Evolutionary conservation across 768 basidiomycete species (phyloP), one percentile per base, ranked within the genome.

Genomic region (Lactarius psammicola): DNA sequence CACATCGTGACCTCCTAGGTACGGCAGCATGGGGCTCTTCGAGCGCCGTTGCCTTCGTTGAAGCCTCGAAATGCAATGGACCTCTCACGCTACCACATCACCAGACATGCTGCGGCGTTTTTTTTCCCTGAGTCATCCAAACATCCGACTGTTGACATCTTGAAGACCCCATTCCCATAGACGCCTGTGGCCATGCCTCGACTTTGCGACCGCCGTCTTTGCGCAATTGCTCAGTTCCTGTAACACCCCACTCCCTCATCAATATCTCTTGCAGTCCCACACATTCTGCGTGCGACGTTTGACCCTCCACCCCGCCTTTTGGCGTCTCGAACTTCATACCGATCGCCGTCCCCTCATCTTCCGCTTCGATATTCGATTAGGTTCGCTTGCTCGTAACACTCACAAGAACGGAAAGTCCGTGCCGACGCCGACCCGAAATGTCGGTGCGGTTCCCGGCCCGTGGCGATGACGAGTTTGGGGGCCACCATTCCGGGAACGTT

Each of bases 41-140:
- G 13, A 28, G 49, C 49, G 49, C 49, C 26, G 13, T 51, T 26
- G 23, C 23, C 26, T 51, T 51, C 13, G 10, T 51, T 13, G 49
- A 49, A 23, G 23, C 49, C 10, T 51, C 49, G 49, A 51, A 11
- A 51, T 13, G 26, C 26, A 42, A 33, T 46, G 36, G 31, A 20
- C 49, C 44, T 65, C 59, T 56, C 60, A 61, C 38, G 44, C 40
- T 34, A 36, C 59, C 26, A 34, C 18, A 20, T 56, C 56, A 49
- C 46, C 38, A n/a, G 30, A 51, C 40, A 18, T 53, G 7, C 30
- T 30, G 54, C 30, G 30, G 18, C 20, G 17, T 56, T n/a, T 56
- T 49, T 49, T 23, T 49, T 10, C 38, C 40, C 23, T 6, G 46
- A 49, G 23, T 49, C 46, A 49, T 49, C 46, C n/a, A 49, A n/a